Evolutionary conservation across 1,139 yeast species (phyloP).

Genomic region (Yamadazyma buinensis): DNA sequence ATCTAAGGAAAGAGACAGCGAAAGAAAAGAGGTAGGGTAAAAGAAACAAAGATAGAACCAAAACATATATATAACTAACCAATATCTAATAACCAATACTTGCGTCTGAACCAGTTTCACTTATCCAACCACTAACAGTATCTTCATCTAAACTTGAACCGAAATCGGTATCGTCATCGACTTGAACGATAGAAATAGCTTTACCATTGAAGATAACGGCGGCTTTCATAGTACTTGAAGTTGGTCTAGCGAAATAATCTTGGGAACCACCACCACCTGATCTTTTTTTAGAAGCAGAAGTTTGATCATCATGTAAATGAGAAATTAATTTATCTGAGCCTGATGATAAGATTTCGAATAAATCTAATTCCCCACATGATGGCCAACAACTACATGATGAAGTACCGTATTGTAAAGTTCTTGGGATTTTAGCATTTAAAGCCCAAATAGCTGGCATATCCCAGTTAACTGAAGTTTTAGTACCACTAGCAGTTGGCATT

Average conservation of each 20-base stretch:
- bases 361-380: conserved; percentile 78
- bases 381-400: conserved; percentile 71
- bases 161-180: conserved; percentile 50
- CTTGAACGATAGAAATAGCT: conserved; percentile 55
- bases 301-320: conserved; percentile 83
- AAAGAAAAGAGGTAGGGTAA: not conserved
- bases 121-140: conserved; percentile 56
- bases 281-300: conserved; percentile 23
- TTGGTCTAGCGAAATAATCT: conserved; percentile 86
- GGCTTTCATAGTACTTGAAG: conserved; percentile 73
- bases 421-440: conserved; percentile 71
- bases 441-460: conserved; percentile 83
- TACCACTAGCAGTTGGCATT: conserved; percentile 50
- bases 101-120: conserved; percentile 42
- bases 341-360: conserved; percentile 67
- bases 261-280: conserved; percentile 82
- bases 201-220: conserved; percentile 73
- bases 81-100: conserved; percentile 16
- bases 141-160: conserved; percentile 48
- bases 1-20: no score
- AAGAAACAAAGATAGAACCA: conserved; percentile 1
- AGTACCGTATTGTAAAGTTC: conserved; percentile 70
- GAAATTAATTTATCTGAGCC: conserved; percentile 75
- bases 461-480: conserved; percentile 28
- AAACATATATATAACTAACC: conserved; percentile 3